Evolutionary conservation across 2,329 filamentous ascomycete species (phyloP).

Genomic region (Ophiostoma angusticollis): DNA sequence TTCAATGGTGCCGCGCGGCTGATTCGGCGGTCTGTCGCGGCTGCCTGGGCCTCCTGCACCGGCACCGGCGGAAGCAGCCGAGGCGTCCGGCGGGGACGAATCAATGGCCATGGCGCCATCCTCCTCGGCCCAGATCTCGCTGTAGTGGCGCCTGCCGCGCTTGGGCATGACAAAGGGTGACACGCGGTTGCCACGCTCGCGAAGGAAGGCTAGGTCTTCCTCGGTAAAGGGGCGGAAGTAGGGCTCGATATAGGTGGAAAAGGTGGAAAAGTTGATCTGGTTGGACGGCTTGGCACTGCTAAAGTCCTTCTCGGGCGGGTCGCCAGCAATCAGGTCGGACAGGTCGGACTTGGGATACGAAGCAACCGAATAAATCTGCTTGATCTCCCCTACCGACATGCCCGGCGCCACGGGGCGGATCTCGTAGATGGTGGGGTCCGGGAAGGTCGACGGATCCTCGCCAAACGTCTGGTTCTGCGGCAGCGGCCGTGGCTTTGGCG

Average conservation of each 20-base stretch:
- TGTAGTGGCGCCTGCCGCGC: conserved; percentile 74
- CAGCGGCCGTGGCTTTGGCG: conserved; percentile 47
- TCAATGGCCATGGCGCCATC: conserved; percentile 71
- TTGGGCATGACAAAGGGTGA: conserved; percentile 77
- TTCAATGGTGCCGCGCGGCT: conserved; percentile 74
- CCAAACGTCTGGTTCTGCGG: conserved; percentile 84
- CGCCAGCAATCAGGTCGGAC: conserved; percentile 72
- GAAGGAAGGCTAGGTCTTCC: conserved; percentile 84
- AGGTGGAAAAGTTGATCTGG: conserved; percentile 88
- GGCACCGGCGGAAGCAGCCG: too few species aligned
- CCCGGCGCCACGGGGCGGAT: conserved; percentile 61
- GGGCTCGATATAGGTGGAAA: conserved; percentile 82
- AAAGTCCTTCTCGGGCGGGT: conserved; percentile 88
- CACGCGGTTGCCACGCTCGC: conserved; percentile 76
- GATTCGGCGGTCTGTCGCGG: conserved; percentile 71
- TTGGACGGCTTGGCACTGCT: conserved; percentile 86
- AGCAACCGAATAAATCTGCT: conserved; percentile 76
- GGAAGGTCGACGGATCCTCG: conserved; percentile 80
- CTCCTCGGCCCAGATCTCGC: conserved; percentile 87
- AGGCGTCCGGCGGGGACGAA: conserved; percentile 32
- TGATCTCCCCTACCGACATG: conserved; percentile 77
- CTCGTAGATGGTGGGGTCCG: conserved; percentile 87
- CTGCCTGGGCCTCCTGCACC: too few species aligned
- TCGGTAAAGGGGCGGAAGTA: conserved; percentile 84
- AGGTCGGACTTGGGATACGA: conserved; percentile 72